phyloP scores from a whole-genome alignment of 495 filamentous ascomycete species.

The Alectoria sarmentosa region DNA sequence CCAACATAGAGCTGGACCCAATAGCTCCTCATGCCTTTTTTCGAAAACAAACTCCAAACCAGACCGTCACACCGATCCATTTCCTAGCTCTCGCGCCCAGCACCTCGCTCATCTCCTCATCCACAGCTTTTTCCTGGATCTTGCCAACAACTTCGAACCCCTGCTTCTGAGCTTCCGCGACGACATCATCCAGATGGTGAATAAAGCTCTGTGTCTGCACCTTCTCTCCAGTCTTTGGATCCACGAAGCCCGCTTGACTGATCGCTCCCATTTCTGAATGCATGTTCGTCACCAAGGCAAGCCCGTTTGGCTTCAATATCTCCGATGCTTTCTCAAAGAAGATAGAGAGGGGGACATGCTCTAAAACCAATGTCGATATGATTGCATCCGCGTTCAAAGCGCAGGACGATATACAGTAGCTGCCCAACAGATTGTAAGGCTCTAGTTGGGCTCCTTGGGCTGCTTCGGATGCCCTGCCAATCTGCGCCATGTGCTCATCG shows the following conservation, averaged over 20 bases:
- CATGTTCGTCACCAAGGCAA: slow-evolving; percentile 65
- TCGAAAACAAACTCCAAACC: slow-evolving; percentile 56
- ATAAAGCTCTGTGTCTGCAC: slow-evolving; percentile 56
- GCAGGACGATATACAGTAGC: slow-evolving; percentile 20
- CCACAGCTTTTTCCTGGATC: slow-evolving; percentile 44
- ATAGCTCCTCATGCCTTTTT: slow-evolving; percentile 28
- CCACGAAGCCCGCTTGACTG: slow-evolving; percentile 62
- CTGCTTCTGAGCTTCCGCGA: slow-evolving; percentile 43
- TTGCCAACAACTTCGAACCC: slow-evolving; percentile 45
- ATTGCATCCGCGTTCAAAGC: slow-evolving; percentile 36
- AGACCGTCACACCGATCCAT: slow-evolving; percentile 61
- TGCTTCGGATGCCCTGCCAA: neutral
- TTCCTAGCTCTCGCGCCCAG: slow-evolving; percentile 56
- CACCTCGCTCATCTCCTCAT: slow-evolving; percentile 39
- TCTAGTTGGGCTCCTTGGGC: slow-evolving; percentile 27
- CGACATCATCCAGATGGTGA: slow-evolving; percentile 48
- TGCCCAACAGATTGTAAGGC: slow-evolving; percentile 31
- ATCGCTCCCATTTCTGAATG: slow-evolving; percentile 59
- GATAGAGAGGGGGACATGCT: slow-evolving; percentile 52
- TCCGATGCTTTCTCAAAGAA: slow-evolving; percentile 50
- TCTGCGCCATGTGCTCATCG: neutral
- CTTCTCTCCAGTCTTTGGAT: slow-evolving; percentile 48
- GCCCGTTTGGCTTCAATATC: slow-evolving; percentile 45
- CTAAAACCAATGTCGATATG: slow-evolving; percentile 61
- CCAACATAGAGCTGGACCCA: neutral